Evolutionary conservation across 2,329 filamentous ascomycete species (phyloP), one percentile per base, ranked within the genome.

Genomic region (Colletotrichum cordylinicola): DNA sequence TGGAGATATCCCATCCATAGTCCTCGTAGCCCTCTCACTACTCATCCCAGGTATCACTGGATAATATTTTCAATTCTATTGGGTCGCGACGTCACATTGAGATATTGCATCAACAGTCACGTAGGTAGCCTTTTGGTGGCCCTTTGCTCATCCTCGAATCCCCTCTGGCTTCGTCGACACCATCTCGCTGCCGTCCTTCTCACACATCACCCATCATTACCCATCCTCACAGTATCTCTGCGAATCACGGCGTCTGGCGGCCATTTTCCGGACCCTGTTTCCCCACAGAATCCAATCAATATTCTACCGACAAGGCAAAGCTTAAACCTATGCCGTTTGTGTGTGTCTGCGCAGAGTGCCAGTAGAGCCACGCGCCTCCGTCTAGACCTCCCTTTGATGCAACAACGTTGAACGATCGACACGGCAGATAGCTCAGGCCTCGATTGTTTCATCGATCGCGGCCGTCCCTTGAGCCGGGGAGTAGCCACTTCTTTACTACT

Each of bases 381-480:
- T 72, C 48, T 66, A 58, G 60, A 55, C 37, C 61, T 52, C 61
- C 37, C 55, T 52, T 48, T 58, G 56, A 68, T 64, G 70, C 69
- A 72, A 58, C 43, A 56, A 35, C 39, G 69, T 72, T 72, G 69
- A 72, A 64, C 37, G 55, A 72, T 72, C 56, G 73, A 35, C 73
- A 35, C 69, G 56, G 56, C 62, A 68, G 43, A 68, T 72, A 64
- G 68, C 31, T 18, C 62, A 72, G 64, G 52, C 27, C 33, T 68
- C 56, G 64, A 64, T 60, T 56, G 55, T 67, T 75, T 58, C 70
- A 67, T 33, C 70, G 69, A 61, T 72, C 29, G 18, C 37, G 61
- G 48, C 37, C 68, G 61, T 62, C 29, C 29, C 43, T 48, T 33
- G 62, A 71, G 72, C 60, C 31, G 64, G 64, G 62, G 39, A 67